Percentiles rank a stretch among this genome's conserved stretches.
Evolutionary conservation across 2,329 filamentous ascomycete genomes (phyloP).

Genomic region (Byssothecium circinans): DNA sequence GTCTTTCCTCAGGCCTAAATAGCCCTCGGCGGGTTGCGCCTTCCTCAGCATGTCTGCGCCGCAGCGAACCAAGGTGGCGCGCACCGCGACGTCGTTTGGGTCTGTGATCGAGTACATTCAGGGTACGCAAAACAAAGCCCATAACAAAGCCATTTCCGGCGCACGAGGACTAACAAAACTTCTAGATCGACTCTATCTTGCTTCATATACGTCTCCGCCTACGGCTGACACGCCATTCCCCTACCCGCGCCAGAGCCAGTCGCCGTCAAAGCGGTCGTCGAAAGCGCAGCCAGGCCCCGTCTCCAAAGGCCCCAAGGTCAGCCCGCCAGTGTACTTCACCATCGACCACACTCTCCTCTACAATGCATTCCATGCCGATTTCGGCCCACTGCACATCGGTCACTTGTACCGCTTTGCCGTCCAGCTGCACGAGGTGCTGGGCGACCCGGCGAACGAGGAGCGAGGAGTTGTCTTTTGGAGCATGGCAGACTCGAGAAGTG

Average conservation of each 20-base stretch:
- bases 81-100: slow-evolving; percentile 49
- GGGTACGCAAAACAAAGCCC: slow-evolving; percentile 59
- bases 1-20: slow-evolving; percentile 15
- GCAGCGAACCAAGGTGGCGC: slow-evolving; percentile 33
- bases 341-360: slow-evolving; percentile 91
- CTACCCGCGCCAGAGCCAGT: slow-evolving; percentile 68
- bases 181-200: slow-evolving; percentile 89
- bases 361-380: slow-evolving; percentile 98
- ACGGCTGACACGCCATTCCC: slow-evolving; percentile 83
- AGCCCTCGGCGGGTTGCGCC: slow-evolving; percentile 14
- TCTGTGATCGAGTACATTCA: slow-evolving; percentile 95
- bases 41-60: slow-evolving; percentile 32
- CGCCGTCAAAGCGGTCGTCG: slow-evolving; percentile 75
- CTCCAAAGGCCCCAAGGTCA: slow-evolving; percentile 55
- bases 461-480: slow-evolving; percentile 96
- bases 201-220: slow-evolving; percentile 82
- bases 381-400: slow-evolving; percentile 94
- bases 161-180: not conserved
- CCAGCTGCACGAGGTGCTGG: slow-evolving; percentile 91
- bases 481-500: slow-evolving; percentile 84
- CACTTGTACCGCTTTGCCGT: slow-evolving; percentile 96
- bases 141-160: slow-evolving; percentile 23
- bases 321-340: slow-evolving; percentile 87
- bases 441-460: slow-evolving; percentile 85
- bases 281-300: slow-evolving; percentile 63